Conservation (phyloP, 176 grass and related monocot genomes). For the Juncus inflexus region DNA sequence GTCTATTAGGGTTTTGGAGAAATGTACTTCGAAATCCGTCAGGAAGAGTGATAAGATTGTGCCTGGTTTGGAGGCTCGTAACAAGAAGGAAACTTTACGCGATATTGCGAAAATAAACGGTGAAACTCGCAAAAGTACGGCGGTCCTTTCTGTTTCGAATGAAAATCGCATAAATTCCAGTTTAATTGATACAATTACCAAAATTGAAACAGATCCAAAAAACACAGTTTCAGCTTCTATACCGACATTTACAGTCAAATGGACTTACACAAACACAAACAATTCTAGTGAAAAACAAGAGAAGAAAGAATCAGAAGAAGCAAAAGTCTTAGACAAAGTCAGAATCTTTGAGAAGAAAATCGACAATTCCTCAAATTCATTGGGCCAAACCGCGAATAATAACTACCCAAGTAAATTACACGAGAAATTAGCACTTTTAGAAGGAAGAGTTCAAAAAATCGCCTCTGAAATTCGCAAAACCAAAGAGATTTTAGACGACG, state of each 20-base stretch:
- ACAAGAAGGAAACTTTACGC: conserved; percentile 28
- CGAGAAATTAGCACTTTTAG: conserved; percentile 70
- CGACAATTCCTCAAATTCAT: conserved; percentile 32
- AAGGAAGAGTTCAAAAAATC: conserved; percentile 94
- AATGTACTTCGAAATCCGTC: conserved; percentile 14
- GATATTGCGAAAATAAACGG: conserved; percentile 16
- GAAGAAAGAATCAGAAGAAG: conserved; percentile 34
- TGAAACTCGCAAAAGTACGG: conserved; percentile 40
- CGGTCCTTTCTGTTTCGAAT: conserved; percentile 21
- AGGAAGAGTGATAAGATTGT: conserved; percentile 27
- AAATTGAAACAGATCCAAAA: conserved; percentile 25
- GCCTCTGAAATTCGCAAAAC: conserved; percentile 89
- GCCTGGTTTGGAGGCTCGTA: neutral
- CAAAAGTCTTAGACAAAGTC: conserved; percentile 57
- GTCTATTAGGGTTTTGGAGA: conserved; percentile 16
- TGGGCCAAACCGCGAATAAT: conserved; percentile 18
- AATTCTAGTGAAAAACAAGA: conserved; percentile 20
- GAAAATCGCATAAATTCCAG: conserved; percentile 25
- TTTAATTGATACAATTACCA: conserved; percentile 9
- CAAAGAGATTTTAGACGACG: conserved; percentile 79
- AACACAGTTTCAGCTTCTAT: conserved; percentile 32
- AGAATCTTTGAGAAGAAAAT: conserved; percentile 64
- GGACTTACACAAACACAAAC: conserved; percentile 20
- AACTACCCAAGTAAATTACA: conserved; percentile 80
- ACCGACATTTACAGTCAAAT: conserved; percentile 62